These are phyloP conservation scores for Ophiostoma sp. DNA, from an alignment of 2,329 filamentous ascomycete genomes.

Conservation along the genomic window DNA sequence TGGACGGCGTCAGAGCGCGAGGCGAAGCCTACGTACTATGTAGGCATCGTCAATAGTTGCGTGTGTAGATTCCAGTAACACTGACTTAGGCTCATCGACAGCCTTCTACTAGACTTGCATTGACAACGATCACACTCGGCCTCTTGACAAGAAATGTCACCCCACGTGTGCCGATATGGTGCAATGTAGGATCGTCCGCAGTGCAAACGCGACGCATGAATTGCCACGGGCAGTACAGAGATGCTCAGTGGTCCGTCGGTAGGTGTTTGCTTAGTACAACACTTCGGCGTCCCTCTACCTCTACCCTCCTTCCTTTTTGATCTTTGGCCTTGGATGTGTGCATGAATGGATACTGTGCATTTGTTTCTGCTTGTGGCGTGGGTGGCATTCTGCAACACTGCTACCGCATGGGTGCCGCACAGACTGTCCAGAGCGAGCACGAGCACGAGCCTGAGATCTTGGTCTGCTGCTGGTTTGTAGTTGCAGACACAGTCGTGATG, in stretches of 20 bases:
- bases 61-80: too few species aligned
- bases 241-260: too few species aligned
- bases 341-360: background rate
- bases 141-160: background rate
- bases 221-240: background rate
- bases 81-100: too few species aligned
- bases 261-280: too few species aligned
- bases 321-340: too few species aligned
- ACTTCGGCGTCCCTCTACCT: background rate
- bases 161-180: background rate
- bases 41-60: background rate
- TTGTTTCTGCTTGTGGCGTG: background rate
- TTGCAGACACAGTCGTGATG: background rate
- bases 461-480: background rate
- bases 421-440: background rate
- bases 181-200: background rate
- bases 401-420: background rate
- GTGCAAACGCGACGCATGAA: background rate
- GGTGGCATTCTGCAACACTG: conserved; percentile 5
- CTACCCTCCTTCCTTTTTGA: background rate
- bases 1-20: background rate
- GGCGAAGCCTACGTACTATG: background rate
- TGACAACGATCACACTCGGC: background rate
- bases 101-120: background rate
- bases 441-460: background rate